Conservation (phyloP, 805 yeast species). For the Pichia kluyveri region DNA sequence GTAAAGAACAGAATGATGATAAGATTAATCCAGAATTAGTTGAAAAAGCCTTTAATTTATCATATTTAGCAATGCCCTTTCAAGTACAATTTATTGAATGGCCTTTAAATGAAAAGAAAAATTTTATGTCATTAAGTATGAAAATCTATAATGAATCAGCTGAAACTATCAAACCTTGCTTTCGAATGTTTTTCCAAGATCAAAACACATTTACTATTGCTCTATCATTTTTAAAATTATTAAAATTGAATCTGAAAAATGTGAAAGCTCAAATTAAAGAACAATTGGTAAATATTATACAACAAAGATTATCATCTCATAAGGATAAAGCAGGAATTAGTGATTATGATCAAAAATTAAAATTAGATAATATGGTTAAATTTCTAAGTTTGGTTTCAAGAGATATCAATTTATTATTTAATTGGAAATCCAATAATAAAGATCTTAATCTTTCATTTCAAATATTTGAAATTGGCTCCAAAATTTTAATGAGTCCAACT, state of each 20-base stretch:
- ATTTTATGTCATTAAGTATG: slow-evolving; percentile 9
- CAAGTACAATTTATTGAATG: slow-evolving; percentile 17
- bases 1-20: neutral
- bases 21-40: slow-evolving; percentile 14
- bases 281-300: slow-evolving; percentile 6
- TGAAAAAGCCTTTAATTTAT: slow-evolving; percentile 17
- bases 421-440: slow-evolving; percentile 19
- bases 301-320: slow-evolving; percentile 8
- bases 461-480: slow-evolving; percentile 13
- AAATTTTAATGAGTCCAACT: slow-evolving; percentile 14
- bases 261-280: slow-evolving; percentile 8
- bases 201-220: slow-evolving; percentile 14
- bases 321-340: slow-evolving; percentile 8
- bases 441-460: slow-evolving; percentile 14
- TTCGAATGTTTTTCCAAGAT: slow-evolving; percentile 16
- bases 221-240: slow-evolving; percentile 13
- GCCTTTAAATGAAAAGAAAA: slow-evolving; percentile 16
- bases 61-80: slow-evolving; percentile 18
- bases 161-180: slow-evolving; percentile 3
- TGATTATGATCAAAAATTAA: slow-evolving; percentile 3
- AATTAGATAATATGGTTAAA: slow-evolving; percentile 12
- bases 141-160: slow-evolving; percentile 12
- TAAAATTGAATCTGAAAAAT: slow-evolving; percentile 12
- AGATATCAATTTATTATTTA: slow-evolving; percentile 18
- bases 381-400: slow-evolving; percentile 13